Evolutionary conservation across 2,329 filamentous ascomycete genomes (phyloP).

Genomic region (Neofusicoccum laricinum): DNA sequence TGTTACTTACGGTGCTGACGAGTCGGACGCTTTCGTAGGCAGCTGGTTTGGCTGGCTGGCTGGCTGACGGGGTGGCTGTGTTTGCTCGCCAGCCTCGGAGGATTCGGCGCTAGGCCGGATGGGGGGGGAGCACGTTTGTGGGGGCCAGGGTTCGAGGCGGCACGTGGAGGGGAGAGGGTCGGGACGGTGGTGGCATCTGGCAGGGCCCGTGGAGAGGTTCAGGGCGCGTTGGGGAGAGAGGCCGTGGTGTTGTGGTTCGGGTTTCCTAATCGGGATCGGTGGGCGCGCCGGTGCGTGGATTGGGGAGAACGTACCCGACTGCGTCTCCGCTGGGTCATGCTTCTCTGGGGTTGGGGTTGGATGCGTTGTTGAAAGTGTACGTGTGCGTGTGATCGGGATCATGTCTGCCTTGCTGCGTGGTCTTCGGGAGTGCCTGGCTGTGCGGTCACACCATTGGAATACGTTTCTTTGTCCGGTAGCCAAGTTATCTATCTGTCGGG

Average conservation of each 20-base stretch:
- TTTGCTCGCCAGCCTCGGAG: too few species aligned
- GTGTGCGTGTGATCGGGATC: background rate
- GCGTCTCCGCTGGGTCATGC: background rate
- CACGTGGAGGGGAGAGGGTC: background rate
- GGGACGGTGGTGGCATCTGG: background rate
- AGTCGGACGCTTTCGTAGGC: too few species aligned
- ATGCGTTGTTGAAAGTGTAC: background rate
- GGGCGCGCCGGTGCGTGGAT: background rate
- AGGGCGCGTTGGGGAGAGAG: too few species aligned
- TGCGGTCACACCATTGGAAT: background rate
- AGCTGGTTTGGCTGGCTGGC: too few species aligned
- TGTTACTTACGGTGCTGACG: too few species aligned
- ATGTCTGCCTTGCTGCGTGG: background rate
- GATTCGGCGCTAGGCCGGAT: background rate
- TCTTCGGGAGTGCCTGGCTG: background rate
- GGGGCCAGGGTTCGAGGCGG: background rate
- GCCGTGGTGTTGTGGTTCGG: background rate
- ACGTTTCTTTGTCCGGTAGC: background rate
- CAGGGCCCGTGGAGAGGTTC: background rate
- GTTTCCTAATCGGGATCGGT: background rate
- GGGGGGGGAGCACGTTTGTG: too few species aligned
- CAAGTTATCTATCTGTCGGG: background rate
- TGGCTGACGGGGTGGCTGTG: background rate
- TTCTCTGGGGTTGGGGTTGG: background rate
- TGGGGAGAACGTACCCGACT: background rate